Conservation (phyloP, 805 yeast genomes). For the Komagataella pastoris region DNA sequence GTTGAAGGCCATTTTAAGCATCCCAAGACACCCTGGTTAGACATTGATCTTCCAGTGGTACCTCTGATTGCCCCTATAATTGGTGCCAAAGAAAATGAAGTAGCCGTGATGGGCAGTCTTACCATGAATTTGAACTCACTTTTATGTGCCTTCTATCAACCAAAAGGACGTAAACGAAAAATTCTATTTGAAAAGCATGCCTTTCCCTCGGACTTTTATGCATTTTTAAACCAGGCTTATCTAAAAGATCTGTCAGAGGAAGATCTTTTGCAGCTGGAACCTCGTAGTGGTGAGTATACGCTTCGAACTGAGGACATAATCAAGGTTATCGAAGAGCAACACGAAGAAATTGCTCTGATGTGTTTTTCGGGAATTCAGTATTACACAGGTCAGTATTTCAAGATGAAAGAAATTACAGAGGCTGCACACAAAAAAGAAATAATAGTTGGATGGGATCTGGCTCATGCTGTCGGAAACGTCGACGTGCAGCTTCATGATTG, state of each 20-base stretch:
- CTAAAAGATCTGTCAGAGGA: conserved; percentile 42
- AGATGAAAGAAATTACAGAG: conserved; percentile 56
- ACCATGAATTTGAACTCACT: conserved; percentile 74
- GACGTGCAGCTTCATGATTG: conserved; percentile 69
- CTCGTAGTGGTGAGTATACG: conserved; percentile 42
- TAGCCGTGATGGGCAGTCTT: conserved; percentile 78
- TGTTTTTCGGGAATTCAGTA: conserved; percentile 84
- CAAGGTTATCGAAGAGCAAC: conserved; percentile 35
- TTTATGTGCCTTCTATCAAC: conserved; percentile 62
- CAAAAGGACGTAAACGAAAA: conserved; percentile 43
- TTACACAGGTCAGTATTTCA: conserved; percentile 83
- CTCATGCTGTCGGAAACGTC: conserved; percentile 90
- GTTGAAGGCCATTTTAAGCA: conserved; percentile 81
- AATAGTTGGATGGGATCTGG: conserved; percentile 86
- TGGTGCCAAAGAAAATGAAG: conserved; percentile 67
- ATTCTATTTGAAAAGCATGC: conserved; percentile 79
- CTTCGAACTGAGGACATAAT: conserved; percentile 55
- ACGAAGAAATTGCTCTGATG: conserved; percentile 55
- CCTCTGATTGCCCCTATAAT: conserved; percentile 61
- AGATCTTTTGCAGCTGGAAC: conserved; percentile 50
- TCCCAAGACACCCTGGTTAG: conserved; percentile 67
- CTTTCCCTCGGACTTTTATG: conserved; percentile 87
- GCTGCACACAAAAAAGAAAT: conserved; percentile 40
- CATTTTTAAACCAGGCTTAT: conserved; percentile 60
- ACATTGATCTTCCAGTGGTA: conserved; percentile 66